These are phyloP conservation scores for Xylariaceae sp. DNA, from an alignment of 2,329 filamentous ascomycete species.

Conservation along the genomic window DNA sequence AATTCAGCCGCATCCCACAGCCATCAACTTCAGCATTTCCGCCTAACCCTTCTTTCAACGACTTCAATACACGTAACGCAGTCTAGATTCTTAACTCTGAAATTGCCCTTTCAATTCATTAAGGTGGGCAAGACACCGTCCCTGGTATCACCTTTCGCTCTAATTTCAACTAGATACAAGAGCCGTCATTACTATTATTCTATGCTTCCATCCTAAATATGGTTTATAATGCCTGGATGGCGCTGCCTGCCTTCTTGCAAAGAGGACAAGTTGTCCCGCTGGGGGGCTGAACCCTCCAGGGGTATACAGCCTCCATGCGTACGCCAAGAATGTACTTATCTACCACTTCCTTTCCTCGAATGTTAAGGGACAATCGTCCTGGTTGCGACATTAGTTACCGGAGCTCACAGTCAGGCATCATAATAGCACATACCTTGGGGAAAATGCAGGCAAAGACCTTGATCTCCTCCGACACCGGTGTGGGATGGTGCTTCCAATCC, in stretches of 20 bases:
- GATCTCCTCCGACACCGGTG: conserved; percentile 86
- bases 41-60: no score
- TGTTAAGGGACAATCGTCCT: conserved; percentile 85
- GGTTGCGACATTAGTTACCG: conserved; percentile 33
- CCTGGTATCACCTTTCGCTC: conserved; percentile 17
- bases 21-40: no score
- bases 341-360: conserved; percentile 65
- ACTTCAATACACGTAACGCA: no score
- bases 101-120: no score
- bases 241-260: conserved; percentile 3
- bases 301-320: conserved; percentile 10
- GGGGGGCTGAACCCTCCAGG: not conserved
- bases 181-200: conserved; percentile 32
- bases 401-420: conserved; percentile 21
- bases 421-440: conserved; percentile 73
- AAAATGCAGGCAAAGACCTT: conserved; percentile 99
- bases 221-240: conserved; percentile 6
- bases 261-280: not conserved
- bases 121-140: not conserved
- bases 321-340: not conserved
- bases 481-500: conserved; percentile 89
- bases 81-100: no score
- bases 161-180: conserved; percentile 30
- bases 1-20: no score
- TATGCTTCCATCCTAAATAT: conserved; percentile 19